Base-by-base conservation (phyloP, 805 yeast species). In the Kazachstania taianensis region DNA sequence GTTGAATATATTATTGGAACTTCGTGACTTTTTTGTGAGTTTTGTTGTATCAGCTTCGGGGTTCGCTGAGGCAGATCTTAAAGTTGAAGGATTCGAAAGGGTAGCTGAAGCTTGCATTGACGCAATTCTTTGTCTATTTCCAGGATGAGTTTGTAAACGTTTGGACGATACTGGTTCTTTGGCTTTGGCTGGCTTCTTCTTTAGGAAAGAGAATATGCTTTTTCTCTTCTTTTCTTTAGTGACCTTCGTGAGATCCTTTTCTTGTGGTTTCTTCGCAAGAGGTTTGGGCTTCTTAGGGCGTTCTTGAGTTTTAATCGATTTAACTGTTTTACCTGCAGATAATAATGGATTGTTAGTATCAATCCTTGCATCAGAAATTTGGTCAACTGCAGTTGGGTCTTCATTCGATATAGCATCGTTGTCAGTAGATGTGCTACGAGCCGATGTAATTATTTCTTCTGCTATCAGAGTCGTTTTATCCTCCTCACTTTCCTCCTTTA, bases 131-230 rank as follows among this genome's bases (percentile, higher is more conserved):
- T 17, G 15, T 20, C n/a, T n/a, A n/a, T n/a, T n/a, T n/a, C n/a
- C n/a, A n/a, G n/a, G n/a, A n/a, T n/a, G n/a, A n/a, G n/a, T n/a
- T n/a, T n/a, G n/a, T n/a, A n/a, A n/a, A n/a, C n/a, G n/a, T n/a
- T n/a, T n/a, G n/a, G n/a, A n/a, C 4, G 25, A 22, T 22, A 9
- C 25, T 4, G 25, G 8, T n/a, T 22, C 12, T 9, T 22, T 26
- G 15, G 19, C 32, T 16, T 33, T 20, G 8, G 30, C 7, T 1
- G 31, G 20, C 27, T 49, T 54, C 30, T 41, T 53, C 36, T 44
- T 51, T 15, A 54, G 38, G 31, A 54, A 55, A n/a, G 58, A 54
- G 36, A 55, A 54, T 14, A 54, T 41, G 35, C 53, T 48, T 27
- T 45, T 53, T 32, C 42, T 51, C 36, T 45, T 42, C 40, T 44